Evolutionary conservation across 2,329 filamentous ascomycete genomes (phyloP), one percentile per base, ranked within the genome.

Genomic region (Microcyclospora tardicrescens): DNA sequence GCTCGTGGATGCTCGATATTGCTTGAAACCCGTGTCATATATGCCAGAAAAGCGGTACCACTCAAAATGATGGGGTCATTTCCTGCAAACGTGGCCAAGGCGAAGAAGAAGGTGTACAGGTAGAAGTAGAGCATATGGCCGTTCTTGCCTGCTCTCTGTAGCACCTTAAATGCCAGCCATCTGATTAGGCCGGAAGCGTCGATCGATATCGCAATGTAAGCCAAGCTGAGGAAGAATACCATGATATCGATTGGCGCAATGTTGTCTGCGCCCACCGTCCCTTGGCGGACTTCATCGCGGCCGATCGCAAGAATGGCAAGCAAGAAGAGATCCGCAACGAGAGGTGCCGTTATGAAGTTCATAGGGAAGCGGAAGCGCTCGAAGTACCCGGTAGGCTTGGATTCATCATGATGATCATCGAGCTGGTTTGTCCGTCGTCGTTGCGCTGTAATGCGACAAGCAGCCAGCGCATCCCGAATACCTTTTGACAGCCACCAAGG

Each of bases 11-110:
- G 73, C 10, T 70, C 61, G 41, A 85, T 84, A 46, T 84, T 84
- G 58, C 72, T 77, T 0, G 79, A 83, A 0, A 83, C 79, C 6
- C 79, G 67, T 0, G 79, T 84, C 78, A 85, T 82, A 57, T 85
- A 85, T 2, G 80, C 77, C 10, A 84, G 67, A 40, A 84, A 84
- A 0, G 81, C 73, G 0, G 80, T 85, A 1, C 81, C 81, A 0
- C 79, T 83, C 0, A 84, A 61, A 38, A 84, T 82, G 45, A 84
- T 78, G 0, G 81, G 80, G 46, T 85, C 81, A 42, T 84, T 85
- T 6, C 81, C 81, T 36, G 84, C 78, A 48, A 80, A 79, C 51
- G 64, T 73, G 2, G 78, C 78, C 1, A 84, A 58, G 4, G 57
- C 55, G 45, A 83, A 83, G 63, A 84, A 84, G 62, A 85, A 84